Evolutionary conservation across 306 rosid genomes (phyloP), one percentile per base, ranked within the genome.

Genomic region (Canavalia ensiformis): DNA sequence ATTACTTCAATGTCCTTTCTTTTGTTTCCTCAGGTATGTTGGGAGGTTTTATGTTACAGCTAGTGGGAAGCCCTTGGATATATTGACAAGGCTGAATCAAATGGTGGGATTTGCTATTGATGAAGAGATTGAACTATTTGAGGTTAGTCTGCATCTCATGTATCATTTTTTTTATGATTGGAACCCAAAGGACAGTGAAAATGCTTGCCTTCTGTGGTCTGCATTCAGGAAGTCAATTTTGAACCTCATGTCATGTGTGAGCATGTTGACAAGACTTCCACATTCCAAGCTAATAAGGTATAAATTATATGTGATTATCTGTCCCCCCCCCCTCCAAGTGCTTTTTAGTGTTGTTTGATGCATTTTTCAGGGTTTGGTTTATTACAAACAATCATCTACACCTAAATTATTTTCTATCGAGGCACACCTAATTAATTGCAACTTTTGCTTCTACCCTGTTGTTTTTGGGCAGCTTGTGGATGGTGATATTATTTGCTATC

Each of bases 401-500:
- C 13, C 12, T 39, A 39, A n/a, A 65, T 39, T 65, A 12, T 65
- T 2, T 65, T 37, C 0, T 13, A 35, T 2, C 39, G 13, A 12
- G 10, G 11, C 9, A 37, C 49, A 18, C 25, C 25, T 67, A 31
- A 33, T 25, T 39, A 31, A 18, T 35, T 46, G 28, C 75, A 37
- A 56, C 55, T 62, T 51, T 78, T 13, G 62, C 65, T 79, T 25
- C 5, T 11, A 44, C 25, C 25, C 44, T 51, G 31, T 68, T 75
- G 69, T 81, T 33, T 65, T 47, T 84, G 84, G 86, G 34, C 88
- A 95, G 99, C 87, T 95, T 77, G 97, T 92, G 86, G 97, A 93
- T 60, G 99, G 99, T 57, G 99, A 95, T 83, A 95, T 95, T 81
- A 90, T 95, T 74, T 95, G 99, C 90, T 88, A 89, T 79, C 97